A percentile compares a stretch with the other conserved stretches of the same genome.
These are phyloP conservation scores for Arthrobotrys sinensis DNA, from an alignment of 2,329 filamentous ascomycete species.

Conservation along the genomic window DNA sequence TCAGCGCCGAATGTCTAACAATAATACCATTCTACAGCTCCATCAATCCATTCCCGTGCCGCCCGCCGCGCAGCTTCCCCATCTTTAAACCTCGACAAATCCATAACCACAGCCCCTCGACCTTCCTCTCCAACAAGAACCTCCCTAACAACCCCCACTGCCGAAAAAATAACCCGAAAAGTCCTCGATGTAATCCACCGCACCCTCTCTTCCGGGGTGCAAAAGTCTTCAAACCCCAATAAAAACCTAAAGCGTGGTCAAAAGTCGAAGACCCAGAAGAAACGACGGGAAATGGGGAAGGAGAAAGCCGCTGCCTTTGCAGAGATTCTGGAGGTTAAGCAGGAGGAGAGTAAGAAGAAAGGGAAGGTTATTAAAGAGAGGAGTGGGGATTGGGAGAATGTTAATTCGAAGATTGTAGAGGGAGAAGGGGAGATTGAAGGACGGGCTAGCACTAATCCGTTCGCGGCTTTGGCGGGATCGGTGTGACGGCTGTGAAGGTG, in stretches of 20 bases:
- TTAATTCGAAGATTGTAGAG: conserved; percentile 44
- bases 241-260: conserved; percentile 47
- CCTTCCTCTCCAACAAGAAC: conserved; percentile 65
- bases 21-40: conserved; percentile 22
- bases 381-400: conserved; percentile 51
- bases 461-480: conserved; percentile 48
- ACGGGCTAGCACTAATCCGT: conserved; percentile 27
- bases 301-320: conserved; percentile 53
- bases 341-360: conserved; percentile 45
- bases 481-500: conserved; percentile 1
- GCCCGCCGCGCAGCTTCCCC: conserved; percentile 81
- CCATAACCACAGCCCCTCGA: conserved; percentile 73
- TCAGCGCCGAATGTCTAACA: not conserved
- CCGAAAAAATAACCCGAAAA: conserved; percentile 58
- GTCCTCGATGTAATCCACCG: conserved; percentile 59
- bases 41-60: conserved; percentile 76
- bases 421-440: conserved; percentile 43
- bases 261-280: conserved; percentile 56
- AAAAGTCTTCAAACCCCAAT: conserved; percentile 44
- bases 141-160: conserved; percentile 63
- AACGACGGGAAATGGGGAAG: conserved; percentile 47
- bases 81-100: conserved; percentile 80
- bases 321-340: conserved; percentile 51
- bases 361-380: conserved; percentile 49
- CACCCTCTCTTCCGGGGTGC: conserved; percentile 48